phyloP scores from a whole-genome alignment of 2,329 filamentous ascomycete genomes.

The Nemania abortiva region DNA sequence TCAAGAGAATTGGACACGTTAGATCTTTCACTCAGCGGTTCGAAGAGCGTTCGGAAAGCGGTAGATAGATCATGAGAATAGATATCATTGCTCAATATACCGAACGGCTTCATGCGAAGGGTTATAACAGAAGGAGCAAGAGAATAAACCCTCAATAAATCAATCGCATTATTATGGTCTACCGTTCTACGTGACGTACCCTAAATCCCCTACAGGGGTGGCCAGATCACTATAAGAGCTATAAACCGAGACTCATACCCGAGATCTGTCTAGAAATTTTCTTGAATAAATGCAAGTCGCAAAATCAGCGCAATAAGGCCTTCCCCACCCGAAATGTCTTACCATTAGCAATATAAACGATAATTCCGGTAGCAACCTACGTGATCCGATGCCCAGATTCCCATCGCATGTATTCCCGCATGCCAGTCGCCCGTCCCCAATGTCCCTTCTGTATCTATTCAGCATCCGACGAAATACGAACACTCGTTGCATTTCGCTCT shows the following conservation, averaged over 20 bases:
- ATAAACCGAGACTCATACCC: neutral
- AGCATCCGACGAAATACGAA: too few relatives aligned
- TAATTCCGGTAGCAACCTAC: neutral
- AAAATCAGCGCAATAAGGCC: neutral
- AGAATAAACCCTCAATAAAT: neutral
- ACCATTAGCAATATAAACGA: neutral
- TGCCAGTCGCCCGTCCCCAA: too few relatives aligned
- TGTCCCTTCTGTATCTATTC: too few relatives aligned
- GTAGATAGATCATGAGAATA: neutral
- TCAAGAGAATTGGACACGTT: neutral
- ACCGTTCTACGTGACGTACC: neutral
- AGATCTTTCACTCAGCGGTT: neutral
- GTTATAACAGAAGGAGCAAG: neutral
- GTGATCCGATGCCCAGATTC: neutral
- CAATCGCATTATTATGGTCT: neutral
- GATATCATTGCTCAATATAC: neutral
- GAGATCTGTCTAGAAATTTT: neutral
- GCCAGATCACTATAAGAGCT: neutral
- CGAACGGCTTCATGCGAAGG: neutral
- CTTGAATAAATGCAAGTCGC: neutral
- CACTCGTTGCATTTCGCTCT: too few relatives aligned
- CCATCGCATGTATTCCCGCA: too few relatives aligned
- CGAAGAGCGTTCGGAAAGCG: neutral
- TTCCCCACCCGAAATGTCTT: neutral
- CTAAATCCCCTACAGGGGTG: neutral